phyloP scores from a whole-genome alignment of 2,329 filamentous ascomycete species.

The Cercospora janseana region DNA sequence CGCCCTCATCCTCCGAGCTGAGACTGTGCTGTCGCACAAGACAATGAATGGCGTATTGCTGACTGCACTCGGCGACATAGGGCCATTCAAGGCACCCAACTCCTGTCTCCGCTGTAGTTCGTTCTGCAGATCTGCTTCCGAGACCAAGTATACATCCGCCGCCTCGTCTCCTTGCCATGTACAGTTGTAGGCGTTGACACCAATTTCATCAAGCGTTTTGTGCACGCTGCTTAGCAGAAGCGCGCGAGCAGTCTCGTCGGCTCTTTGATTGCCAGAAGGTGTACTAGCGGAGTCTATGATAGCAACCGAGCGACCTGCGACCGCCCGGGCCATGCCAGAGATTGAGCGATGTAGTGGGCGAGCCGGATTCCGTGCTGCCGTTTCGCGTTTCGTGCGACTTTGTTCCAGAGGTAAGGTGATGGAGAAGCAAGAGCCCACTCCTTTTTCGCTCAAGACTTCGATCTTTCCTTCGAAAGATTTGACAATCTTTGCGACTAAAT shows the following conservation, averaged over 20 bases:
- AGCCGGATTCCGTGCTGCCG: slow-evolving; percentile 13
- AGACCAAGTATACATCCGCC: slow-evolving; percentile 28
- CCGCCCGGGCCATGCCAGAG: slow-evolving; percentile 15
- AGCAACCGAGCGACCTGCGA: slow-evolving; percentile 20
- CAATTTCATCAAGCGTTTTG: slow-evolving; percentile 26
- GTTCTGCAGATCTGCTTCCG: slow-evolving; percentile 25
- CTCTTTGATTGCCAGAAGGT: slow-evolving; percentile 18
- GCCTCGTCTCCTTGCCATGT: slow-evolving; percentile 25
- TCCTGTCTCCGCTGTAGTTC: slow-evolving; percentile 21
- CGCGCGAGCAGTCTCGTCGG: slow-evolving; percentile 23
- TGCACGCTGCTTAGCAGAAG: slow-evolving; percentile 23
- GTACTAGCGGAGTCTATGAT: slow-evolving; percentile 24
- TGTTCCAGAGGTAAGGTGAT: slow-evolving; percentile 27
- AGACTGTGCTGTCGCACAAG: slow-evolving; percentile 30
- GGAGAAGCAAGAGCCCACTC: slow-evolving; percentile 23
- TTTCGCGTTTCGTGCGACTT: slow-evolving; percentile 16
- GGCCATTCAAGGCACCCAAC: slow-evolving; percentile 14
- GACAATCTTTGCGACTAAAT: slow-evolving; percentile 61
- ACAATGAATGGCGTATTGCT: slow-evolving; percentile 30
- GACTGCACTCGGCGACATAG: slow-evolving; percentile 21
- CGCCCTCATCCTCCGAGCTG: slow-evolving; percentile 25
- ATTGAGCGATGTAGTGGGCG: slow-evolving; percentile 14
- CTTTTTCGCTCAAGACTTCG: slow-evolving; percentile 33
- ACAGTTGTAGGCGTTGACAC: slow-evolving; percentile 17
- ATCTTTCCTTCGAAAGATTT: slow-evolving; percentile 60